Evolutionary conservation across 2,329 filamentous ascomycete species (phyloP), one percentile per base, ranked within the genome.

Genomic region (Ceratocystis alfenasii): DNA sequence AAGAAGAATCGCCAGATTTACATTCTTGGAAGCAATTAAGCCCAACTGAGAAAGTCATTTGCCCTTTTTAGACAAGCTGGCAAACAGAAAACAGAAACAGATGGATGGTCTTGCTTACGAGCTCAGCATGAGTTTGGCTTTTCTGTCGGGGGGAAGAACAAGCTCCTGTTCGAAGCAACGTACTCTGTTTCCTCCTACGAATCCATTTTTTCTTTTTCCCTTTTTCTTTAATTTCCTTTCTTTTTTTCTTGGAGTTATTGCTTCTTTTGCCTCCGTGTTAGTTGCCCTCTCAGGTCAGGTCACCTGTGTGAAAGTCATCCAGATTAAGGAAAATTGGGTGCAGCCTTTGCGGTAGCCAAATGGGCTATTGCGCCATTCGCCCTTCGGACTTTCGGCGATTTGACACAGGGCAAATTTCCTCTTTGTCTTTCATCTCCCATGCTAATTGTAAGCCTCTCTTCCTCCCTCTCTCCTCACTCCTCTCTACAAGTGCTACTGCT

Each of bases 21-120:
- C 66, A 68, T 63, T 61, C 68, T 64, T 57, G 65, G 64, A 62
- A 63, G 67, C 65, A 68, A 65, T 53, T 65, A 69, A 15, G 63
- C 41, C 60, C 22, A 46, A 62, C 60, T 46, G 46, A 46, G 60
- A 22, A 62, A 41, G 60, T 46, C 41, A 46, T 46, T 62, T 62
- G 30, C 60, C 60, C 30, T 20, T 62, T 62, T 62, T 22, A 62
- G 60, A 46, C 44, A 22, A 30, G n/a, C n/a, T 5, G 33, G 22
- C 12, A 44, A 41, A 10, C 12, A 45, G 44, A 61, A 61, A 17
- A 61, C 10, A 41, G n/a, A 53, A 28, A 57, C 22, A 57, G n/a
- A 59, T 57, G 22, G 22, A 17, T 30, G 28, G 33, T 59, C 55
- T 59, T 36, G 28, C n/a, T 53, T 22, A n/a, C 20, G 30, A 59